Evolutionary conservation across 2,329 filamentous ascomycete genomes (phyloP).

Genomic region (Rhynchosporium secalis): DNA sequence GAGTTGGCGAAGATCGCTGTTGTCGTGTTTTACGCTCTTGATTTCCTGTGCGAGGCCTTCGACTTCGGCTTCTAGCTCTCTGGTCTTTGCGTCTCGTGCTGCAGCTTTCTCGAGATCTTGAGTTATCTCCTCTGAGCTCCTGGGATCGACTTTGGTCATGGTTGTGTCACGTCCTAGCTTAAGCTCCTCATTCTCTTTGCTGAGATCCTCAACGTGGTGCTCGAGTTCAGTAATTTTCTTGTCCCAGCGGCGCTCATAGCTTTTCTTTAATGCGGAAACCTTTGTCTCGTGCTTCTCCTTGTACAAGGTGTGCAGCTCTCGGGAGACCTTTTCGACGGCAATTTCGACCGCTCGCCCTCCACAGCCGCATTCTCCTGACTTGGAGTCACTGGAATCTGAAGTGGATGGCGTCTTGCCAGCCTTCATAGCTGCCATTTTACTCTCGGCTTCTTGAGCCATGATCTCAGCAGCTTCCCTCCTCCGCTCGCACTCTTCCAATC

Average conservation of each 20-base stretch:
- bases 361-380: slow-evolving; percentile 34
- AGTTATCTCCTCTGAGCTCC: slow-evolving; percentile 43
- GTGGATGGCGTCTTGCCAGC: slow-evolving; percentile 53
- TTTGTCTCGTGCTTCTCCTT: slow-evolving; percentile 98
- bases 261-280: slow-evolving; percentile 83
- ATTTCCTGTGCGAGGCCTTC: slow-evolving; percentile 73
- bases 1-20: slow-evolving; percentile 62
- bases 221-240: slow-evolving; percentile 83
- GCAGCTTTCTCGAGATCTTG: slow-evolving; percentile 63
- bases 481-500: slow-evolving; percentile 75
- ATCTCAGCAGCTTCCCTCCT: slow-evolving; percentile 72
- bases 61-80: slow-evolving; percentile 73
- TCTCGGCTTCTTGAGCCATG: slow-evolving; percentile 74
- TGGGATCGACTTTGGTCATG: slow-evolving; percentile 58
- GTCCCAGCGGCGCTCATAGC: slow-evolving; percentile 84
- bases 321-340: slow-evolving; percentile 86
- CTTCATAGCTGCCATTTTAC: slow-evolving; percentile 72
- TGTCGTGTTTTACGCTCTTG: slow-evolving; percentile 67
- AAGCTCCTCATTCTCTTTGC: slow-evolving; percentile 73
- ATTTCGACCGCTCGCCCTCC: slow-evolving; percentile 69
- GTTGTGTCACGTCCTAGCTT: slow-evolving; percentile 60
- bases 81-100: slow-evolving; percentile 73
- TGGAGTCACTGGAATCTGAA: slow-evolving; percentile 41
- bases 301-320: slow-evolving; percentile 89
- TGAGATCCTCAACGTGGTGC: slow-evolving; percentile 65